A percentile compares a stretch with the other conserved stretches of the same genome.
These are phyloP conservation scores for Immersiporthe knoxdaviesiana DNA, from an alignment of 2,329 filamentous ascomycete species.

Conservation along the genomic window DNA sequence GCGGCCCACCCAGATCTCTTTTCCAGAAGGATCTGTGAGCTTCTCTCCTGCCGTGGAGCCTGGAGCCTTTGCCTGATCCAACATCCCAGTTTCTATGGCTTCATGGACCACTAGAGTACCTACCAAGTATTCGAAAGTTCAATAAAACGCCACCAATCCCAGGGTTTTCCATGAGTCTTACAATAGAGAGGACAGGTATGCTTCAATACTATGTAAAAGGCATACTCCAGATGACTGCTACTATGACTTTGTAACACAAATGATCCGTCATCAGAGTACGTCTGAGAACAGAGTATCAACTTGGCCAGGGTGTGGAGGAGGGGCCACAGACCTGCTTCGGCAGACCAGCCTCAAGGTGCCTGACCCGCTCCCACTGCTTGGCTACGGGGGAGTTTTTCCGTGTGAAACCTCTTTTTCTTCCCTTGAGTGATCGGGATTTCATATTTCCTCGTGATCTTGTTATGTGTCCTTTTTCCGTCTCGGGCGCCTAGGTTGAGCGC, in stretches of 20 bases:
- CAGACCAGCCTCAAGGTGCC: background rate
- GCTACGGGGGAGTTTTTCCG: background rate
- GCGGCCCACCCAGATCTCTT: constrained; percentile 12
- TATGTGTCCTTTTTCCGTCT: background rate
- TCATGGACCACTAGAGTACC: background rate
- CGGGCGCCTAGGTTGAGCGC: background rate
- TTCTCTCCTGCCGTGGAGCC: constrained; percentile 16
- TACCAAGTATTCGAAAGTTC: background rate
- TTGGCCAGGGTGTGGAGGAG: constrained; percentile 1
- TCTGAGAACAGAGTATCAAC: constrained; percentile 5
- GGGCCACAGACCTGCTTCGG: constrained; percentile 21
- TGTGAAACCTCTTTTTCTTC: background rate
- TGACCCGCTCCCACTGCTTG: background rate
- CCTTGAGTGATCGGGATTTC: background rate
- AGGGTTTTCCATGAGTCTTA: background rate
- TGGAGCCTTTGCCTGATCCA: too few relatives aligned
- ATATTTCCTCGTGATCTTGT: background rate
- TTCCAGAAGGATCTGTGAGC: constrained; percentile 28
- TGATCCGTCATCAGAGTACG: background rate
- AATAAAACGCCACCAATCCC: background rate
- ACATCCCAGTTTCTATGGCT: background rate
- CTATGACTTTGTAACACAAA: background rate
- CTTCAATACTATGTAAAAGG: background rate
- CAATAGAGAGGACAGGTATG: background rate
- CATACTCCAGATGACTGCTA: background rate